Evolutionary conservation across 2,329 filamentous ascomycete genomes (phyloP).

Genomic region (Ciborinia camelliae): DNA sequence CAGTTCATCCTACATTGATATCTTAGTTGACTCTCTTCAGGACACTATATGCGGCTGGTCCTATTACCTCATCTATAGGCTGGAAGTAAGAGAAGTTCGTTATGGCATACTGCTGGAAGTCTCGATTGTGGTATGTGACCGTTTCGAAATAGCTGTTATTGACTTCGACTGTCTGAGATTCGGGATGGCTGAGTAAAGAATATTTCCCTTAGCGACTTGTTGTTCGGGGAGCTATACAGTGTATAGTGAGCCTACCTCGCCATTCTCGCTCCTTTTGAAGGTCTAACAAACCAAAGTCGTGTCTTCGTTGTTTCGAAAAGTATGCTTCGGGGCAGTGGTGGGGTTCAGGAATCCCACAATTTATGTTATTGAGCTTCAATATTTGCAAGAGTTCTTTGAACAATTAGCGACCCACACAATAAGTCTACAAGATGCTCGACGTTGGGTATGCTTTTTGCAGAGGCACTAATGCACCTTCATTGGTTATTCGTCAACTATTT

Average conservation of each 20-base stretch:
- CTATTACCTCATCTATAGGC: slow-evolving; percentile 66
- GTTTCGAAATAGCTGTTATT: slow-evolving; percentile 59
- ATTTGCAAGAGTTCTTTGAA: neutral
- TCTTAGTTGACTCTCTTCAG: neutral
- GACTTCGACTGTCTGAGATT: slow-evolving; percentile 41
- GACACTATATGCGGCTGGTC: slow-evolving; percentile 2
- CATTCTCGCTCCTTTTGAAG: neutral
- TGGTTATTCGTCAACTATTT: neutral
- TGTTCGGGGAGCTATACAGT: neutral
- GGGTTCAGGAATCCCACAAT: neutral
- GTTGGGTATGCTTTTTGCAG: neutral
- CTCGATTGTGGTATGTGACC: slow-evolving; percentile 57
- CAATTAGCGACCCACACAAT: slow-evolving; percentile 7
- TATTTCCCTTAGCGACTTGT: neutral
- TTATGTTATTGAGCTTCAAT: slow-evolving; percentile 1
- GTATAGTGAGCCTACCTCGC: slow-evolving; percentile 2
- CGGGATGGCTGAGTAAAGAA: slow-evolving; percentile 14
- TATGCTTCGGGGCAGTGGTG: neutral
- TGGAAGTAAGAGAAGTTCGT: slow-evolving; percentile 63
- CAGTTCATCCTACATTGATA: slow-evolving; percentile 56
- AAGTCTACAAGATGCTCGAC: neutral
- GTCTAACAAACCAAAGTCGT: neutral
- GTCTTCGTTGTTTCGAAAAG: neutral
- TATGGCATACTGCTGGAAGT: slow-evolving; percentile 65
- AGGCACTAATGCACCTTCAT: neutral